Evolutionary conservation across 345 rosid species (phyloP).

Genomic region (Abelmoschus esculentus): DNA sequence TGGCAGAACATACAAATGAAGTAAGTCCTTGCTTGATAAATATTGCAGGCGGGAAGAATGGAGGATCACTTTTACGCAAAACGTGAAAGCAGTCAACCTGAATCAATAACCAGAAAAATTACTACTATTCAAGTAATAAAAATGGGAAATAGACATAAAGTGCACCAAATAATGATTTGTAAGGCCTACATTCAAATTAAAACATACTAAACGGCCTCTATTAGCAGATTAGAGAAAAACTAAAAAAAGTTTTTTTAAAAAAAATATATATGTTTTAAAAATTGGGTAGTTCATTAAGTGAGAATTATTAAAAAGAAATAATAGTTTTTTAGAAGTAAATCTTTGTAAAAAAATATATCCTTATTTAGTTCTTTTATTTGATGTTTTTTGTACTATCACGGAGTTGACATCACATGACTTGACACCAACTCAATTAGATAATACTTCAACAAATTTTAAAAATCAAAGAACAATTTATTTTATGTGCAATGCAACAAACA

Average conservation of each 20-base stretch:
- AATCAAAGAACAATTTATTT: background rate
- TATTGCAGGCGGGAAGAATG: slow-evolving; percentile 67
- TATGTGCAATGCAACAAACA: background rate
- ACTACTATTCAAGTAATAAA: background rate
- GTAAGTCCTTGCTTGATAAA: slow-evolving; percentile 90
- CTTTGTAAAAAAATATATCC: background rate
- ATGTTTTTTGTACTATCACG: background rate
- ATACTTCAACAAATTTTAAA: background rate
- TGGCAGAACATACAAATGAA: slow-evolving; percentile 63
- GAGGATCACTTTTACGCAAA: slow-evolving; percentile 90
- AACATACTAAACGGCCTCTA: background rate
- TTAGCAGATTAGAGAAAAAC: background rate
- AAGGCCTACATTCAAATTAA: background rate
- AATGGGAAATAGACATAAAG: background rate
- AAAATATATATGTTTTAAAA: background rate
- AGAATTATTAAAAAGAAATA: too few species aligned
- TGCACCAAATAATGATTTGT: background rate
- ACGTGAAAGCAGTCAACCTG: slow-evolving; percentile 99
- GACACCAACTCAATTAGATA: background rate
- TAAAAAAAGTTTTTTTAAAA: background rate
- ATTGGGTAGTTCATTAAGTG: too few species aligned
- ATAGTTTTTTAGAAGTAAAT: background rate
- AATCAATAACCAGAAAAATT: slow-evolving; percentile 6
- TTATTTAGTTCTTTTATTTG: background rate
- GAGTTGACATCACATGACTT: background rate